Evolutionary conservation across 2,329 filamentous ascomycete genomes (phyloP).

Genomic region (Fusarium temperatum): DNA sequence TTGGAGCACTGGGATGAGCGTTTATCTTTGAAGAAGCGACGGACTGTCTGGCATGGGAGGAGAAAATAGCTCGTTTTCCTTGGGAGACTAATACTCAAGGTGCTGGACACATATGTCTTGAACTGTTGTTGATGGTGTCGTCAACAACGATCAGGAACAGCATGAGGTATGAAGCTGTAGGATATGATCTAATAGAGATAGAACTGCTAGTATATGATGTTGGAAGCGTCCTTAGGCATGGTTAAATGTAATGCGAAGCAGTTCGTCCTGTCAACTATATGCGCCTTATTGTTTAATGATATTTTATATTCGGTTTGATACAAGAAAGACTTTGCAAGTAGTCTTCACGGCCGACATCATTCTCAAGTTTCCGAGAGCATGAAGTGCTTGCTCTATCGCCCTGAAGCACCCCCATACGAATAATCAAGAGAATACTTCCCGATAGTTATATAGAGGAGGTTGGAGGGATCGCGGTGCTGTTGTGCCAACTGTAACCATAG

Average conservation of each 20-base stretch:
- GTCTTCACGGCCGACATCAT: background rate
- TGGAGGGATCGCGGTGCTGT: background rate
- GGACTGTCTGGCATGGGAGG: slow-evolving; percentile 5
- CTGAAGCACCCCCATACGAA: background rate
- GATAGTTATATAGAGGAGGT: background rate
- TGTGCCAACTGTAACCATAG: background rate
- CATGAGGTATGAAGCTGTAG: slow-evolving; percentile 33
- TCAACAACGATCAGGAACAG: slow-evolving; percentile 4
- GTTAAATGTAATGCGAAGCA: slow-evolving; percentile 19
- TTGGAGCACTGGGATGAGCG: slow-evolving; percentile 36
- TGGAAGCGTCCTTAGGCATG: background rate
- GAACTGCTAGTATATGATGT: slow-evolving; percentile 14
- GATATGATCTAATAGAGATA: slow-evolving; percentile 39
- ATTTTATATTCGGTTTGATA: background rate
- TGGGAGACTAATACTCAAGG: background rate
- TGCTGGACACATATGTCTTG: background rate
- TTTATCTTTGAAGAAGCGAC: slow-evolving; percentile 33
- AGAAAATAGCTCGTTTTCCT: background rate
- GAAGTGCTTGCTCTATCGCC: background rate
- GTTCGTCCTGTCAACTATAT: background rate
- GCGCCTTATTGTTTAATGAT: background rate
- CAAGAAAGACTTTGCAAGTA: background rate
- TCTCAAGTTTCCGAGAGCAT: background rate
- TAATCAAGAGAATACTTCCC: background rate
- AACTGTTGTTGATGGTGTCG: background rate